Conservation (phyloP, 2,329 filamentous ascomycete species). For the Trichophyton simii region DNA sequence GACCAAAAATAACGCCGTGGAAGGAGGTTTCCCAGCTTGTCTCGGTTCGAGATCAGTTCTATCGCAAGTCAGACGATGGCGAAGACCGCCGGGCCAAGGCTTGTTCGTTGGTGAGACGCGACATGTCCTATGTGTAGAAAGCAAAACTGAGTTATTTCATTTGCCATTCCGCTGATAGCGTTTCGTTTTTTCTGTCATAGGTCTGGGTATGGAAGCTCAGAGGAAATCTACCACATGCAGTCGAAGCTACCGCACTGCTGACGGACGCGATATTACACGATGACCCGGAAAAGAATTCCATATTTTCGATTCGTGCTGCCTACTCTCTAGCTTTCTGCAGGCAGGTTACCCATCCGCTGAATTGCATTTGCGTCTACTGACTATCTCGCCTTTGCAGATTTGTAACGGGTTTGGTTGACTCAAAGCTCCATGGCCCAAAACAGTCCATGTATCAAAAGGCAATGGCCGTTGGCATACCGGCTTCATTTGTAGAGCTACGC, state of each 20-base stretch:
- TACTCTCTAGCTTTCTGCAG: slow-evolving; percentile 36
- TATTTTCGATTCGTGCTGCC: slow-evolving; percentile 34
- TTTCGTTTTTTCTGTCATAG: slow-evolving; percentile 16
- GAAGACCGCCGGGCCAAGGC: slow-evolving; percentile 29
- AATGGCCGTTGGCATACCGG: slow-evolving; percentile 32
- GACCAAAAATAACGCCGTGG: slow-evolving; percentile 32
- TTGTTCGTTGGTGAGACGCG: slow-evolving; percentile 26
- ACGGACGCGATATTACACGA: slow-evolving; percentile 37
- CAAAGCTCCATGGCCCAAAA: slow-evolving; percentile 29
- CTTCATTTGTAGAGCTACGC: slow-evolving; percentile 74
- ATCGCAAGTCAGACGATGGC: slow-evolving; percentile 24
- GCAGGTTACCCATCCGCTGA: slow-evolving; percentile 17
- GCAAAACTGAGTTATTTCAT: neutral
- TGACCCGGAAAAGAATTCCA: slow-evolving; percentile 28
- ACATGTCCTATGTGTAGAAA: slow-evolving; percentile 8
- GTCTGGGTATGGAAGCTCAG: slow-evolving; percentile 35
- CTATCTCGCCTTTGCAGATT: slow-evolving; percentile 22
- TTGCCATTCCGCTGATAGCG: neutral
- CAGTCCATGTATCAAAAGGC: slow-evolving; percentile 36
- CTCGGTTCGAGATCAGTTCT: slow-evolving; percentile 29
- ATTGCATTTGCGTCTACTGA: neutral
- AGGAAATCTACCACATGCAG: slow-evolving; percentile 33
- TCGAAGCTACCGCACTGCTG: slow-evolving; percentile 35
- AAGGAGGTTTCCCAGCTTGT: slow-evolving; percentile 28
- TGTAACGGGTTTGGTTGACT: slow-evolving; percentile 35